Evolutionary conservation across 1,284 basidiomycete genomes (phyloP).

Genomic region (Leccinum pachyderme): DNA sequence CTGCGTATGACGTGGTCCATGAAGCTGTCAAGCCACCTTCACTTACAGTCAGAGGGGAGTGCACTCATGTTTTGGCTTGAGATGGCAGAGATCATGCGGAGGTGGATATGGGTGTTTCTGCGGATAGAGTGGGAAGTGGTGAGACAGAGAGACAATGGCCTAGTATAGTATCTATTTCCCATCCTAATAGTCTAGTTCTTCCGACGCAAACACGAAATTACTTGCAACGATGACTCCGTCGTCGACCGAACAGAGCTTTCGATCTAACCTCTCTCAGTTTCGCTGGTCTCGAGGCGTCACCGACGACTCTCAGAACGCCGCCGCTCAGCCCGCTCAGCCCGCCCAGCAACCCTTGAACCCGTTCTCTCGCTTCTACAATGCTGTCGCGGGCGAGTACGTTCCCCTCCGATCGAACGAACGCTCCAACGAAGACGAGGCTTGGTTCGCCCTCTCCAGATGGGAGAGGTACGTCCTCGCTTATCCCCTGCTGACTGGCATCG

Average conservation of each 20-base stretch:
- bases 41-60: slow-evolving; percentile 81
- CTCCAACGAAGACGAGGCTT: slow-evolving; percentile 95
- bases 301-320: slow-evolving; percentile 60
- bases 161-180: neutral
- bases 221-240: slow-evolving; percentile 7
- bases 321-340: slow-evolving; percentile 35
- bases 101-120: slow-evolving; percentile 98
- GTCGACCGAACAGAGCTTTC: slow-evolving; percentile 61
- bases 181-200: neutral
- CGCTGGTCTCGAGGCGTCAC: slow-evolving; percentile 79
- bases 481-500: neutral
- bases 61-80: slow-evolving; percentile 89
- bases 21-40: slow-evolving; percentile 87
- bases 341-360: slow-evolving; percentile 41
- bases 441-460: slow-evolving; percentile 90
- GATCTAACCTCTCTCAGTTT: slow-evolving; percentile 74
- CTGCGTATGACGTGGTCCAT: slow-evolving; percentile 95
- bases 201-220: neutral
- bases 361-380: slow-evolving; percentile 77
- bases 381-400: slow-evolving; percentile 78
- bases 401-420: slow-evolving; percentile 82
- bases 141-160: slow-evolving; percentile 39
- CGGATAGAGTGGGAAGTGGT: slow-evolving; percentile 95
- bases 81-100: slow-evolving; percentile 81
- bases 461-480: slow-evolving; percentile 54